Evolutionary conservation across 2,329 filamentous ascomycete genomes (phyloP).

Genomic region (Cladobotryum protrusum): DNA sequence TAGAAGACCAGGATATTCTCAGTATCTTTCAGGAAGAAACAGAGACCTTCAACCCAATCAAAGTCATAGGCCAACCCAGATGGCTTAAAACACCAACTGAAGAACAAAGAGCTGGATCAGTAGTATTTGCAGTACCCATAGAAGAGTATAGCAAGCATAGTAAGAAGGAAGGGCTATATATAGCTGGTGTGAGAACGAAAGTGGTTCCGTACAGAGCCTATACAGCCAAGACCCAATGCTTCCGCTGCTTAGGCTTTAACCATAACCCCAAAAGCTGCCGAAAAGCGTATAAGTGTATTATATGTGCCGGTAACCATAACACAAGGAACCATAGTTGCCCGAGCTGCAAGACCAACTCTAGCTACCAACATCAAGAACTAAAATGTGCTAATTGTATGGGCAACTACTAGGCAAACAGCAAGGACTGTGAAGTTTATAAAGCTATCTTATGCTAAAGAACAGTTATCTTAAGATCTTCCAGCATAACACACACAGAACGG

Average conservation of each 20-base stretch:
- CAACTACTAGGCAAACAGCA: too few relatives aligned
- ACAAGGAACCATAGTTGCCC: background rate
- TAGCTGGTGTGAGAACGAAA: too few relatives aligned
- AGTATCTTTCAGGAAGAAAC: background rate
- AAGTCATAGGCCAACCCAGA: background rate
- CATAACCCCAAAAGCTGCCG: background rate
- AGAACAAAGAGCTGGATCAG: too few relatives aligned
- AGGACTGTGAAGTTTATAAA: background rate
- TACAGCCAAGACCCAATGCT: background rate
- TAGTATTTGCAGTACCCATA: background rate
- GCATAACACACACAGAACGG: too few relatives aligned
- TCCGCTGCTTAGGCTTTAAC: background rate
- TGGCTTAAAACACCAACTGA: background rate
- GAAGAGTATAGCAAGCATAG: background rate
- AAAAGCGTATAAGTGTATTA: background rate
- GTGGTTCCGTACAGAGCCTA: background rate
- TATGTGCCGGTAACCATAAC: background rate
- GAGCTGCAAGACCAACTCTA: too few relatives aligned
- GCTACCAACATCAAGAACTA: background rate
- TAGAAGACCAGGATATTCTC: background rate
- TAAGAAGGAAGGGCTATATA: background rate
- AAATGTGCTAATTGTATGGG: background rate
- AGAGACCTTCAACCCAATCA: background rate
- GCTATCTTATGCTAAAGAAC: background rate
- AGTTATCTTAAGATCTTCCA: slow-evolving; percentile 1